Evolutionary conservation across 2,329 filamentous ascomycete genomes (phyloP).

Genomic region (Penicillium freii): DNA sequence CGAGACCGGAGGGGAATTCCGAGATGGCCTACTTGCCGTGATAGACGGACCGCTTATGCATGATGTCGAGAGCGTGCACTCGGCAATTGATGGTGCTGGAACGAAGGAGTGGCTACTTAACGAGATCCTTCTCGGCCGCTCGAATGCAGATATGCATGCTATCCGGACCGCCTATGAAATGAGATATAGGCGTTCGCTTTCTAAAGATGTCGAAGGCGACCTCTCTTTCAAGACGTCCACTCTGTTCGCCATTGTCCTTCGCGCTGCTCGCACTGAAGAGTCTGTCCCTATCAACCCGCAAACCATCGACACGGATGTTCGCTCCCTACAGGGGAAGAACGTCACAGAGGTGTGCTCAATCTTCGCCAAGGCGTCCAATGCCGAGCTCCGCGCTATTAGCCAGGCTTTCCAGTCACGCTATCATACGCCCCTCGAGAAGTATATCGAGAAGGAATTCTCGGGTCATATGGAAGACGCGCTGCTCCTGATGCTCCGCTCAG

Average conservation of each 20-base stretch:
- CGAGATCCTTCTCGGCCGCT: constrained; percentile 77
- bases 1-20: constrained; percentile 74
- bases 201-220: constrained; percentile 71
- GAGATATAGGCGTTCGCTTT: constrained; percentile 64
- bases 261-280: constrained; percentile 74
- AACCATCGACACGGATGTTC: constrained; percentile 71
- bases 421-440: constrained; percentile 65
- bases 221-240: constrained; percentile 81
- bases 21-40: constrained; percentile 70
- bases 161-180: constrained; percentile 78
- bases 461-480: constrained; percentile 90
- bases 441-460: constrained; percentile 78
- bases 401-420: constrained; percentile 73
- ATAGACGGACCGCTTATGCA: constrained; percentile 74
- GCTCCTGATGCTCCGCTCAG: constrained; percentile 72
- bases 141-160: constrained; percentile 81
- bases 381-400: constrained; percentile 78
- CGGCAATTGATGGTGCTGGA: constrained; percentile 73
- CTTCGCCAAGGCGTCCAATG: constrained; percentile 71
- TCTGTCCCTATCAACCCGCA: constrained; percentile 69
- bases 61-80: constrained; percentile 68
- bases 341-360: constrained; percentile 66
- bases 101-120: constrained; percentile 86
- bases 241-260: constrained; percentile 79
- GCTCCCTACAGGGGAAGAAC: constrained; percentile 65